Evolutionary conservation across 169 alveolate species (phyloP), one percentile per base, ranked within the genome.

Genomic region (Plasmodium vinckei): DNA sequence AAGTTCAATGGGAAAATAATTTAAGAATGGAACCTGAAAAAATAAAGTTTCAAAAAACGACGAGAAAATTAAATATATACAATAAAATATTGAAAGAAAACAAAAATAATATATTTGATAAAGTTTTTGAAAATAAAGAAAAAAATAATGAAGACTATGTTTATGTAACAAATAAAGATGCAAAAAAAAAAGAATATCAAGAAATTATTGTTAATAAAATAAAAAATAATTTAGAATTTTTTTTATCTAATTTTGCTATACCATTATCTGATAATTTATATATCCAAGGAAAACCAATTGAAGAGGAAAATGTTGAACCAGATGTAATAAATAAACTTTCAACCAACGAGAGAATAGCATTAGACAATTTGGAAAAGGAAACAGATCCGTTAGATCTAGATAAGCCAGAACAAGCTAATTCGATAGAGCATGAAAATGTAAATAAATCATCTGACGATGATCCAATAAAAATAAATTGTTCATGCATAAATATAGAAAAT

Each of bases 181-280:
- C 6, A 17, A 82, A 82, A 39, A 82, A 67, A 71, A 53, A 82
- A 56, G 23, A 65, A 33, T 65, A 82, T 27, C 67, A 82, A 70
- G 53, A 19, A 9, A 21, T 54, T 6, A 53, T 82, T 54, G 49
- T 67, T 46, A 27, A 65, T 23, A 82, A 82, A 23, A 54, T 82
- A 12, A 82, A 44, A 56, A 82, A 47, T 25, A 82, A 82, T 53
- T 17, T 82, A 17, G 75, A 82, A 39, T 82, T 82, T 60, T 21
- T 82, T 67, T 56, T 82, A 17, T 39, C 68, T 21, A 82, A 82
- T 42, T 82, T 82, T 65, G 84, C 90, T 46, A 5, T 82, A 10
- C 90, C 79, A 5, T 12, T 82, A 23, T 70, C 27, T 33, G 44
- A 51, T 44, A 5, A 15, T 23, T 68, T 82, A 17, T 21, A 39